These are phyloP conservation scores for Diplodia corticola DNA, from an alignment of 2,329 filamentous ascomycete genomes.

Conservation along the genomic window DNA sequence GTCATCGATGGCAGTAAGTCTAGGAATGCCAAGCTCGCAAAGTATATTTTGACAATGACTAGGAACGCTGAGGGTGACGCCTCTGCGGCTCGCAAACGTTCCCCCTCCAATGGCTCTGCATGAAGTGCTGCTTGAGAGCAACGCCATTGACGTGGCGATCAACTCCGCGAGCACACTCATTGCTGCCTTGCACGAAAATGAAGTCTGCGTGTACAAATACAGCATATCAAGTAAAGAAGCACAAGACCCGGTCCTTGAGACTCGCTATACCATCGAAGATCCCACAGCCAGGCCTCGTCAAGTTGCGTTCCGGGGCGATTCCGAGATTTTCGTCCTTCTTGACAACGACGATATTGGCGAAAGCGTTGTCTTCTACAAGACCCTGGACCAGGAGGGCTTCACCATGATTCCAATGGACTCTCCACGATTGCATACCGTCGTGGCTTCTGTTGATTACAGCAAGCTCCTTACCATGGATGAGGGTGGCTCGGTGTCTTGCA, in stretches of 20 bases:
- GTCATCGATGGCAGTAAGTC: conserved; percentile 76
- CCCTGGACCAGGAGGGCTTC: not conserved
- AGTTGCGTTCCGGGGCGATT: conserved; percentile 48
- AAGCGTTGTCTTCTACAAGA: conserved; percentile 3
- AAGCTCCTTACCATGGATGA: not conserved
- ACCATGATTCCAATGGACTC: not conserved
- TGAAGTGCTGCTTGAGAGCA: conserved; percentile 64
- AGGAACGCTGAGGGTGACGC: conserved; percentile 75
- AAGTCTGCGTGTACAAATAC: conserved; percentile 70
- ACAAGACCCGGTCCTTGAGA: conserved; percentile 36
- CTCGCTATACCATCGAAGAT: conserved; percentile 26
- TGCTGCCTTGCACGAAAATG: conserved; percentile 68
- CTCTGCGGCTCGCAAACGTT: conserved; percentile 78
- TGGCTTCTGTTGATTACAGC: conserved; percentile 22
- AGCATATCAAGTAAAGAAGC: conserved; percentile 58
- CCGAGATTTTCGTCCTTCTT: conserved; percentile 39
- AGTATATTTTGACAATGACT: conserved; percentile 25
- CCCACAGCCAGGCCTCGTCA: conserved; percentile 42
- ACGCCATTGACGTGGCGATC: conserved; percentile 74
- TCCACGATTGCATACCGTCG: not conserved
- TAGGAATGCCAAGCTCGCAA: not conserved
- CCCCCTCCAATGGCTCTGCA: conserved; percentile 91
- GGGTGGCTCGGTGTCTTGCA: not conserved
- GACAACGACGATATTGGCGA: conserved; percentile 36
- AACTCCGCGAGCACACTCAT: conserved; percentile 51